Evolutionary conservation across 2,329 filamentous ascomycete genomes (phyloP).

Genomic region (Diplodia scrobiculata): DNA sequence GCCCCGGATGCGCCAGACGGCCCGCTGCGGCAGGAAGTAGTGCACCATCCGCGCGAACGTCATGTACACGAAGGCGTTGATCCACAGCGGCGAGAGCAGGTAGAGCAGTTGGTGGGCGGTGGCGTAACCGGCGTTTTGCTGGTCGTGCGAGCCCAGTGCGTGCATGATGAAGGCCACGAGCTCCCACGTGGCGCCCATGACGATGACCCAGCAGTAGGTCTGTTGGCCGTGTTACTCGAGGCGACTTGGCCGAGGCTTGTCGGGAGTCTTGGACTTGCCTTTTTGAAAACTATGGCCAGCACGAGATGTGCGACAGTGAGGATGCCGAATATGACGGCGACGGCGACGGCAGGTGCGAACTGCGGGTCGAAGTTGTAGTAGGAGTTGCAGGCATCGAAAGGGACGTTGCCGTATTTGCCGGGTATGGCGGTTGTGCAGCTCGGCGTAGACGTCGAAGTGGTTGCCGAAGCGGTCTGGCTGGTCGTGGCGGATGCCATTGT

Average conservation of each 20-base stretch:
- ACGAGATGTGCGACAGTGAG: conserved; percentile 34
- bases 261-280: not conserved
- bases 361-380: conserved; percentile 36
- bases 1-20: conserved; percentile 44
- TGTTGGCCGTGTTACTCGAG: conserved; percentile 30
- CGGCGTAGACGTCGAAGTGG: not conserved
- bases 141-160: conserved; percentile 46
- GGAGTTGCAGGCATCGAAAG: conserved; percentile 37
- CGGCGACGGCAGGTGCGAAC: conserved; percentile 35
- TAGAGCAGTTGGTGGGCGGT: conserved; percentile 49
- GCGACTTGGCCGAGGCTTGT: not conserved
- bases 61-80: conserved; percentile 52
- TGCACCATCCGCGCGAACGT: conserved; percentile 46
- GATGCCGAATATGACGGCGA: conserved; percentile 36
- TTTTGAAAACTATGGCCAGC: conserved; percentile 35
- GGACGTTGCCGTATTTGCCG: conserved; percentile 36
- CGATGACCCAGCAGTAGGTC: conserved; percentile 49
- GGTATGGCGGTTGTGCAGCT: conserved; percentile 36
- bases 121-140: conserved; percentile 40
- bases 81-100: conserved; percentile 50
- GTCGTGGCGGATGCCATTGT: conserved; percentile 19
- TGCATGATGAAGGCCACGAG: conserved; percentile 48
- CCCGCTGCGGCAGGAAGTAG: conserved; percentile 43
- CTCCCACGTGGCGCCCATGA: conserved; percentile 51
- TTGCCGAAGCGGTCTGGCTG: conserved; percentile 27